Conservation (phyloP, 768 basidiomycete species). For the Daedalea quercina region DNA sequence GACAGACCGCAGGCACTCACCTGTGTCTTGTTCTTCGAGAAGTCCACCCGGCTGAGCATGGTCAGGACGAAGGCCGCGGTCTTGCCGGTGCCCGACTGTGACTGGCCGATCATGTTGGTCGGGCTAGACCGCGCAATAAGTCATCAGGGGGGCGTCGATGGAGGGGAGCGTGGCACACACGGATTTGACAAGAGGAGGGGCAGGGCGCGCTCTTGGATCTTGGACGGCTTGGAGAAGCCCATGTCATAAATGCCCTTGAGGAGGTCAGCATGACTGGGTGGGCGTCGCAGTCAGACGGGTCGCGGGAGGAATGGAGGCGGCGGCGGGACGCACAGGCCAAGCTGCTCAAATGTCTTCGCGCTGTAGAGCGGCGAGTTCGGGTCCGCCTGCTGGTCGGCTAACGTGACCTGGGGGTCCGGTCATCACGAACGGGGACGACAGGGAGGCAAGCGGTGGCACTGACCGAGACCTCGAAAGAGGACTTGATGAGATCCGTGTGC, state of each 20-base stretch:
- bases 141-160: conserved; percentile 2
- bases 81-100: conserved; percentile 98
- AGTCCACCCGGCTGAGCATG: conserved; percentile 94
- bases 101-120: conserved; percentile 98
- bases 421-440: not conserved
- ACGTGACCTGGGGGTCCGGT: conserved; percentile 61
- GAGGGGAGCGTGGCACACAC: conserved; percentile 37
- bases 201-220: conserved; percentile 96
- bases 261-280: conserved; percentile 67
- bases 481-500: conserved; percentile 55
- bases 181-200: conserved; percentile 87
- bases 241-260: conserved; percentile 92
- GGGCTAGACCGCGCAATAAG: conserved; percentile 45
- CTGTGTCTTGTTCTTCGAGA: conserved; percentile 74
- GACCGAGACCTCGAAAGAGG: conserved; percentile 81
- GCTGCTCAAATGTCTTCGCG: conserved; percentile 90
- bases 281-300: not conserved
- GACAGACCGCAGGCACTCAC: conserved; percentile 29
- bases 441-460: conserved; percentile 20
- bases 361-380: conserved; percentile 95
- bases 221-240: conserved; percentile 96
- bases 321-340: conserved; percentile 70
- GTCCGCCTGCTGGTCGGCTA: conserved; percentile 94
- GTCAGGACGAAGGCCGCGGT: conserved; percentile 97
- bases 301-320: conserved; percentile 2